These are phyloP conservation scores for Durusdinium trenchii DNA, from an alignment of 73 alveolate species.

Conservation along the genomic window DNA sequence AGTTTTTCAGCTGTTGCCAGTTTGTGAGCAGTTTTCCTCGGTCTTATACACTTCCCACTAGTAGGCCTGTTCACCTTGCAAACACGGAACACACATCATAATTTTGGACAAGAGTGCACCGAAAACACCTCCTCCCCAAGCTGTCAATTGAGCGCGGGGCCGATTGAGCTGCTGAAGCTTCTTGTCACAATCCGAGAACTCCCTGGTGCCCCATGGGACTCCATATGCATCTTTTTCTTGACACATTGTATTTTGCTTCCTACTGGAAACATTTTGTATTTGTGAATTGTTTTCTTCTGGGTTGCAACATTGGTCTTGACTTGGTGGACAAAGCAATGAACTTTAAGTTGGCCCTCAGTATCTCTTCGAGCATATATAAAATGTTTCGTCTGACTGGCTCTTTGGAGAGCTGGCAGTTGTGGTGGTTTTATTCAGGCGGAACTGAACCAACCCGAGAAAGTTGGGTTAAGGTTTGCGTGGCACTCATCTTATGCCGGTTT, in stretches of 20 bases:
- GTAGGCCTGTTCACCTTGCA: neutral
- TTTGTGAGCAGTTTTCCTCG: neutral
- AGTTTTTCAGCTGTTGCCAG: neutral
- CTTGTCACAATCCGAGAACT: slow-evolving; percentile 61
- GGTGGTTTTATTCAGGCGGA: too few species aligned
- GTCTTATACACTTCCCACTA: neutral
- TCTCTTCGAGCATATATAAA: too few species aligned
- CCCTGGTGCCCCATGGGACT: neutral
- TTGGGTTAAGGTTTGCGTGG: too few species aligned
- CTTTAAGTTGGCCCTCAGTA: neutral
- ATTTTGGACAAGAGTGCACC: neutral
- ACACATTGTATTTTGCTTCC: neutral
- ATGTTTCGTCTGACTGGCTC: too few species aligned
- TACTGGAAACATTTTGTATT: neutral
- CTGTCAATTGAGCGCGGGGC: neutral
- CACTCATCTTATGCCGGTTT: too few species aligned
- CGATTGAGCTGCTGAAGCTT: slow-evolving; percentile 45
- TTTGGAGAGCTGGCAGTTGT: too few species aligned
- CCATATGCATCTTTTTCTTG: neutral
- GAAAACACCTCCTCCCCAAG: neutral
- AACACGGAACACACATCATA: neutral
- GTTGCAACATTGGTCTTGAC: neutral
- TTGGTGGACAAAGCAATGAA: neutral
- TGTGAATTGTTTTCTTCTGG: neutral
- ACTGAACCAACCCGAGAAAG: too few species aligned